Base-by-base conservation (phyloP, 345 rosid genomes). In the Hevea brasiliensis region DNA sequence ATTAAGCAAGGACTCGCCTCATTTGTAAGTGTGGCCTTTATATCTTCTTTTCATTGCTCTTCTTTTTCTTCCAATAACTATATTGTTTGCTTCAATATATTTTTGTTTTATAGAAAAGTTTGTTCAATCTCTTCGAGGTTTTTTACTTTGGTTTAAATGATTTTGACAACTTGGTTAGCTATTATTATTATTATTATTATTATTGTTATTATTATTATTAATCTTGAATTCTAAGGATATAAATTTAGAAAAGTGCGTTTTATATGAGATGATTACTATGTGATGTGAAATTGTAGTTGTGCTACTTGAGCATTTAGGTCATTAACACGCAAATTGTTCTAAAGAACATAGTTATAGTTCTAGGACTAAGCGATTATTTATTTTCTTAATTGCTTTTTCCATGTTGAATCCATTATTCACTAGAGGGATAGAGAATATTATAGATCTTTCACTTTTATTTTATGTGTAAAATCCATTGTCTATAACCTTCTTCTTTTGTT, bases 1-100 rank as follows among this genome's bases (percentile, higher is more conserved):
- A 81, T 95, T 76, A 95, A 87, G 84, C 97, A 89, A 89, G 99
- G 99, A 59, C 97, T 95, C 42, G 73, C 93, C 66, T 84, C 99
- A 77, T 95, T 95, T 83, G 98, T 95, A 92, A 53, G 97, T 76
- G n/a, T 68, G 17, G 21, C 45, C 60, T 50, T 9, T 60, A 62
- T 3, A 63, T 60, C 35, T 76, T 45, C 71, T 32, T 63, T 68
- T 26, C 54, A 24, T 71, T 72, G 7, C 66, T 74, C 26, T 72
- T 61, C 17, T 59, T 58, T 27, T 12, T 4, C 7, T 58, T 58
- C 8, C 44, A 60, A 29, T 41, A 20, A 32, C 42, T 32, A 29
- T 60, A 32, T 60, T 60, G 64, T 18, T 60, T 29, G 20, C 47
- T 61, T 23, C 9, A 37, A 61, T 61, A 3, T 44, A 61, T 17